Percentiles rank a stretch among this genome's conserved stretches.
Conservation (phyloP, 2,329 filamentous ascomycete genomes). For the Fusarium agapanthi region DNA sequence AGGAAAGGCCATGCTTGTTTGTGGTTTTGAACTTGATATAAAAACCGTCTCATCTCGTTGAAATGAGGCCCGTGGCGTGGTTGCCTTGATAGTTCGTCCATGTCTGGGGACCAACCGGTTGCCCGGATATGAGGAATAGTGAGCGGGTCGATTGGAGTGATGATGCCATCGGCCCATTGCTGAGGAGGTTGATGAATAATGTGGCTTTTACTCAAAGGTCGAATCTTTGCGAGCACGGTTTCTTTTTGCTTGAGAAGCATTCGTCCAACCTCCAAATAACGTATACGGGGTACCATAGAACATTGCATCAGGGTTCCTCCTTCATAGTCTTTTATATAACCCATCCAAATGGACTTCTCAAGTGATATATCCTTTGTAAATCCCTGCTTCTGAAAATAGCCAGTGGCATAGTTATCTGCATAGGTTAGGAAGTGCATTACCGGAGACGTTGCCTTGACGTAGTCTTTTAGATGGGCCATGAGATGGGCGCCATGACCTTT, state of each 20-base stretch:
- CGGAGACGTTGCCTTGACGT: constrained; percentile 93
- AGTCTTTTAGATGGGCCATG: constrained; percentile 98
- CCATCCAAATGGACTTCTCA: constrained; percentile 93
- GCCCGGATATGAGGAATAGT: constrained; percentile 88
- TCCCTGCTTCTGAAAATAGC: constrained; percentile 98
- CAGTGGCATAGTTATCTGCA: constrained; percentile 97
- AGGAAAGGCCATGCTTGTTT: constrained; percentile 94
- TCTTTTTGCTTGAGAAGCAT: constrained; percentile 99
- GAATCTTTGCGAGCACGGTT: constrained; percentile 91
- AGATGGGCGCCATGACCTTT: constrained; percentile 98
- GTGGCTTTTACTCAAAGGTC: constrained; percentile 87
- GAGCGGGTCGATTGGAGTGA: constrained; percentile 82
- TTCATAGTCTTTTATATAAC: constrained; percentile 99
- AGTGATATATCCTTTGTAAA: constrained; percentile 99
- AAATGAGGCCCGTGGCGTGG: constrained; percentile 96
- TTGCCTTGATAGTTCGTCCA: constrained; percentile 95
- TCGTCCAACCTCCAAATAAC: constrained; percentile 89
- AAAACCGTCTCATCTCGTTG: constrained; percentile 88
- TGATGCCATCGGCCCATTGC: constrained; percentile 78
- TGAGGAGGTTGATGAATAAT: constrained; percentile 85
- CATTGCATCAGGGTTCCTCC: constrained; percentile 99
- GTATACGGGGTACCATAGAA: constrained; percentile 92
- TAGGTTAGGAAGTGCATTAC: constrained; percentile 99
- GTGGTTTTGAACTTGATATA: constrained; percentile 96
- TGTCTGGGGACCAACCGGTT: constrained; percentile 94